Evolutionary conservation across 192 early-diverging fungal species (phyloP).

Genomic region (Entomortierella lignicola): DNA sequence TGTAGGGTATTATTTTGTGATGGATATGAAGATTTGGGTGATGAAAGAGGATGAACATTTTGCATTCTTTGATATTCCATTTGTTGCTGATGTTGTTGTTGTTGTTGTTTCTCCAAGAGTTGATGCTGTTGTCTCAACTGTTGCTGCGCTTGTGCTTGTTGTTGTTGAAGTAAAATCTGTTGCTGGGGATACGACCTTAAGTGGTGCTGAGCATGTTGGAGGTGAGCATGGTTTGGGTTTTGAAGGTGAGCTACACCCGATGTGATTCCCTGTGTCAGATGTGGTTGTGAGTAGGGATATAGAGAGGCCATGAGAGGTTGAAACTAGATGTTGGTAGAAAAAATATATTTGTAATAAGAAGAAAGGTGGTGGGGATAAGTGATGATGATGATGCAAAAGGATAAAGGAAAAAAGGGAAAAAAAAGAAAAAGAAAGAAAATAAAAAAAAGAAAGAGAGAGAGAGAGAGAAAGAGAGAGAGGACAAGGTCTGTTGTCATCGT

Average conservation of each 20-base stretch:
- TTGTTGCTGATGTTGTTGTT: conserved; percentile 15
- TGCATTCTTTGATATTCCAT: conserved; percentile 17
- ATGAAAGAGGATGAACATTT: not conserved
- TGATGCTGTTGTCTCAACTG: conserved; percentile 26
- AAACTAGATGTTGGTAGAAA: not conserved
- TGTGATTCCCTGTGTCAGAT: conserved; percentile 3
- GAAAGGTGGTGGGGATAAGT: not conserved
- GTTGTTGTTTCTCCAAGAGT: conserved; percentile 1
- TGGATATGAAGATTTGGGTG: not conserved
- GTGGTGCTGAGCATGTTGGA: conserved; percentile 15
- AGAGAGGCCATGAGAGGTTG: not conserved
- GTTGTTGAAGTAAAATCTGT: conserved; percentile 13
- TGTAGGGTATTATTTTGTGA: not conserved
- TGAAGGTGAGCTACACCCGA: not conserved
- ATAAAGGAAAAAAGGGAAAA: not conserved
- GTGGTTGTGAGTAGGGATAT: conserved; percentile 8
- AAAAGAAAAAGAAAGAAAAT: not conserved
- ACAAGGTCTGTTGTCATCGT: not conserved
- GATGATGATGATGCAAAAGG: not conserved
- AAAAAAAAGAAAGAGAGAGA: not conserved
- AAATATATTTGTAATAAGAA: too few species aligned
- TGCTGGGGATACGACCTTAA: conserved; percentile 1
- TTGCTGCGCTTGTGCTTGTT: conserved; percentile 12
- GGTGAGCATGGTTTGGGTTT: conserved; percentile 1
- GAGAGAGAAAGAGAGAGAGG: too few species aligned